Evolutionary conservation across 371 early-diverging fungal species (phyloP).

Genomic region (Syncephalis fuscata): DNA sequence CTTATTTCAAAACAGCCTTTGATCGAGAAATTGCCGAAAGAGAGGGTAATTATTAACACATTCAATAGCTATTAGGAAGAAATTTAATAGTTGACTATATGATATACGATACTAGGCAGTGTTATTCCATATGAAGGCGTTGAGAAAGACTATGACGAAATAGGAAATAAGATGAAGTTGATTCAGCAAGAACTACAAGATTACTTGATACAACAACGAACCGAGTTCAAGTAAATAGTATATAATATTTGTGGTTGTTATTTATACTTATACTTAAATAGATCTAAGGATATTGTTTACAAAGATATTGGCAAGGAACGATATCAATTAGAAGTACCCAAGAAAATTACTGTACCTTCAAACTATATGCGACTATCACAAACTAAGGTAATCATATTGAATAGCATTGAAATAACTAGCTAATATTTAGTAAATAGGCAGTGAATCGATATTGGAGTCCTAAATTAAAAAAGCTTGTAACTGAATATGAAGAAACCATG

Average conservation of each 20-base stretch:
- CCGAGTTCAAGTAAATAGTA: constrained; percentile 29
- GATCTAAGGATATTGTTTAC: constrained; percentile 39
- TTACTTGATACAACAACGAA: constrained; percentile 41
- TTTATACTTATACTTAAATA: too few relatives aligned
- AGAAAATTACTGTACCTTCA: constrained; percentile 52
- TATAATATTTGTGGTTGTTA: too few relatives aligned
- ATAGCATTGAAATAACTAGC: not conserved
- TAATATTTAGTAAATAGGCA: constrained; percentile 20
- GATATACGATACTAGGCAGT: constrained; percentile 22
- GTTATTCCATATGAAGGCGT: constrained; percentile 57
- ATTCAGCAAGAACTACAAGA: constrained; percentile 44
- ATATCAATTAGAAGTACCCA: constrained; percentile 85
- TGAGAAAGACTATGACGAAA: constrained; percentile 59
- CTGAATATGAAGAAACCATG: constrained; percentile 57
- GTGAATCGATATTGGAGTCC: constrained; percentile 79
- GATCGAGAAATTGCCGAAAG: constrained; percentile 41
- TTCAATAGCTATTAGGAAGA: too few relatives aligned
- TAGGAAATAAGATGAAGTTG: constrained; percentile 24
- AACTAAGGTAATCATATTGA: constrained; percentile 36
- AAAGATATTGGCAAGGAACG: constrained; percentile 91
- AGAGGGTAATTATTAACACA: constrained; percentile 31
- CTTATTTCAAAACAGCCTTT: constrained; percentile 52
- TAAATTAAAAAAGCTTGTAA: constrained; percentile 42
- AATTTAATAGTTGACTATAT: constrained; percentile 1
- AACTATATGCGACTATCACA: constrained; percentile 64